Percentiles rank a stretch among this genome's conserved stretches.
phyloP scores from a whole-genome alignment of 371 early-diverging fungal genomes.

The Mortierella polycephala region DNA sequence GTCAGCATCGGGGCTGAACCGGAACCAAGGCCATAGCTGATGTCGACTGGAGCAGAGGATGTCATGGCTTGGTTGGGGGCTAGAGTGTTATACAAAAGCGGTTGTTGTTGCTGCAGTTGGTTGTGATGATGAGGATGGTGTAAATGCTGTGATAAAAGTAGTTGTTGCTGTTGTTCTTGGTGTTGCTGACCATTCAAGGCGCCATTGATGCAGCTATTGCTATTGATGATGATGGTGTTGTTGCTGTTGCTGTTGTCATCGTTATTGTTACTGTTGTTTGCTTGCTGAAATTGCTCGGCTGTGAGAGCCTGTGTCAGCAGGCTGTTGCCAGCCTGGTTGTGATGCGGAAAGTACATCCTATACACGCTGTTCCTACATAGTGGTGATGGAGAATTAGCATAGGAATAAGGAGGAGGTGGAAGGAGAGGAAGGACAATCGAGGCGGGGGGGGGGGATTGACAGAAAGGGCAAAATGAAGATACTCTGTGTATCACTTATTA shows the following conservation, averaged over 20 bases:
- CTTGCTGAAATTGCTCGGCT: slow-evolving; percentile 31
- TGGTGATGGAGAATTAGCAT: not conserved
- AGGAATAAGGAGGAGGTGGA: too few relatives aligned
- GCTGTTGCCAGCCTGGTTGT: slow-evolving; percentile 22
- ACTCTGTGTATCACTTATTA: not conserved
- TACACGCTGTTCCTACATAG: not conserved
- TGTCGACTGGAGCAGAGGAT: slow-evolving; percentile 21
- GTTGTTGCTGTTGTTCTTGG: slow-evolving; percentile 10
- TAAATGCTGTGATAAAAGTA: not conserved
- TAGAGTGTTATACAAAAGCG: slow-evolving; percentile 1
- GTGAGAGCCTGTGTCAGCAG: slow-evolving; percentile 41
- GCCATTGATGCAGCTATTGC: slow-evolving; percentile 9
- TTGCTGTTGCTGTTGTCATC: slow-evolving; percentile 8
- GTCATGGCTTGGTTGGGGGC: slow-evolving; percentile 11
- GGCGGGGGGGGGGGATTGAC: too few relatives aligned
- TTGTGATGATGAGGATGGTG: slow-evolving; percentile 17
- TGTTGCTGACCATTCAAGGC: not conserved
- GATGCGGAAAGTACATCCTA: slow-evolving; percentile 22
- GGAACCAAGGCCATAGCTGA: not conserved
- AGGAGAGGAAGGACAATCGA: not conserved
- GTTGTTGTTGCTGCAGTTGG: not conserved
- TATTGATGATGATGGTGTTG: slow-evolving; percentile 16
- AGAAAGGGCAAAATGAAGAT: too few relatives aligned
- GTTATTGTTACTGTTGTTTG: slow-evolving; percentile 21
- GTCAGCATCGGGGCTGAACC: not conserved